Percentiles rank a stretch among this genome's conserved stretches.
Evolutionary conservation across 768 basidiomycete species (phyloP).

Genomic region (Porpolomopsis calyptriformis): DNA sequence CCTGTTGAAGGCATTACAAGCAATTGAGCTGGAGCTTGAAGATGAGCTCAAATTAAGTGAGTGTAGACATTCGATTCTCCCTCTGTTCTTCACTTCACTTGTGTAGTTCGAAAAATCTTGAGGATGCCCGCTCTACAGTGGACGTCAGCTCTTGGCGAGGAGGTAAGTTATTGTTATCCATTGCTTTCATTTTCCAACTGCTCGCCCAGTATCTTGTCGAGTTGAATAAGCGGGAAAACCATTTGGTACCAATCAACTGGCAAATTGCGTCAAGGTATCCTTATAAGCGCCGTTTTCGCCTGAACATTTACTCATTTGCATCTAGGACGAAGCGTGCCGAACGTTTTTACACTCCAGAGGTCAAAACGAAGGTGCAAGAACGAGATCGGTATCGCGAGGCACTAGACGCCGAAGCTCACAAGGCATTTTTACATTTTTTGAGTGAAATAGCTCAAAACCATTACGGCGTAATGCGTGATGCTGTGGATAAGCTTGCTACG

Average conservation of each 20-base stretch:
- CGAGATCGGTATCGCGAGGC: slow-evolving; percentile 67
- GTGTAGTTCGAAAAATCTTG: slow-evolving; percentile 60
- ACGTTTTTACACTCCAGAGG: slow-evolving; percentile 69
- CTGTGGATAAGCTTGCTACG: slow-evolving; percentile 68
- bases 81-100: no score
- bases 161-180: slow-evolving; percentile 33
- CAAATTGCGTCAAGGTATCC: slow-evolving; percentile 51
- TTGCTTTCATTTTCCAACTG: slow-evolving; percentile 5
- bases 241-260: slow-evolving; percentile 49
- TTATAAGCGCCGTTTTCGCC: background rate
- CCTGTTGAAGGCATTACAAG: slow-evolving; percentile 44
- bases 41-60: slow-evolving; percentile 3
- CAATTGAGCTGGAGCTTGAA: slow-evolving; percentile 56
- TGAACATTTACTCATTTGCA: background rate
- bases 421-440: slow-evolving; percentile 60
- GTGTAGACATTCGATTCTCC: background rate
- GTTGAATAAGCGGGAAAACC: slow-evolving; percentile 47
- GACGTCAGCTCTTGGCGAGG: slow-evolving; percentile 53
- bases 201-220: slow-evolving; percentile 64
- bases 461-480: slow-evolving; percentile 64
- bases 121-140: slow-evolving; percentile 67
- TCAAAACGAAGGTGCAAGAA: slow-evolving; percentile 52
- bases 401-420: slow-evolving; percentile 52
- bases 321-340: slow-evolving; percentile 58
- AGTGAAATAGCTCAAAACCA: slow-evolving; percentile 54